A percentile compares a stretch with the other conserved stretches of the same genome.
phyloP scores from a whole-genome alignment of 2,329 filamentous ascomycete species.

The Alternaria brassicae region DNA sequence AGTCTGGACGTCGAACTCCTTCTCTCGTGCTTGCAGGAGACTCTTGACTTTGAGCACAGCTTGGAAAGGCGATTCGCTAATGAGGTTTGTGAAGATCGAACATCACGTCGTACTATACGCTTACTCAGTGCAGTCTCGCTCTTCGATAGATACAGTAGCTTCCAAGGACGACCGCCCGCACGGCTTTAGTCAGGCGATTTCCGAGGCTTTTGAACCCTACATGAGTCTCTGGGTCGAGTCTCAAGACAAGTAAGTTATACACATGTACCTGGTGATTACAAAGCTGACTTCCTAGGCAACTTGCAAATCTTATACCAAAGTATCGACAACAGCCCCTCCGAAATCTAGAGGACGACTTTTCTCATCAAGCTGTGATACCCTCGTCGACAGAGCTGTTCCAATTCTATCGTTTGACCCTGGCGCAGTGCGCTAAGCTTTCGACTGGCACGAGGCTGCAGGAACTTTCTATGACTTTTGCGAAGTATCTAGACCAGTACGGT shows the following conservation, averaged over 20 bases:
- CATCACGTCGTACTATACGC: conserved; percentile 4
- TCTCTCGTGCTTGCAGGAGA: conserved; percentile 89
- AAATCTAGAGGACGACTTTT: conserved; percentile 88
- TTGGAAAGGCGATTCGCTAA: conserved; percentile 83
- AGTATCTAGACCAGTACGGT: conserved; percentile 93
- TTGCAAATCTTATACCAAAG: conserved; percentile 82
- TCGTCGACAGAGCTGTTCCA: conserved; percentile 98
- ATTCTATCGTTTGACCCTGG: conserved; percentile 90
- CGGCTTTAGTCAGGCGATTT: conserved; percentile 88
- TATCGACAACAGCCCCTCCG: conserved; percentile 85
- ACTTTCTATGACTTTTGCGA: conserved; percentile 82
- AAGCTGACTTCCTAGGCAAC: conserved; percentile 58
- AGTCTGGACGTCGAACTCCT: conserved; percentile 89
- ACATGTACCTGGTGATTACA: background rate
- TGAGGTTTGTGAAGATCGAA: conserved; percentile 46
- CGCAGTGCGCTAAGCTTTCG: conserved; percentile 94
- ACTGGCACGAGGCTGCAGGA: conserved; percentile 88
- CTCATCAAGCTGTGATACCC: conserved; percentile 83
- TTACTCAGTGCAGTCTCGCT: conserved; percentile 62
- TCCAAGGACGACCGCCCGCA: conserved; percentile 78
- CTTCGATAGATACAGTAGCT: conserved; percentile 88
- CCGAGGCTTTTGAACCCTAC: conserved; percentile 96
- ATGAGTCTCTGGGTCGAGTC: conserved; percentile 96
- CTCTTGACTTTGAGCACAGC: conserved; percentile 93
- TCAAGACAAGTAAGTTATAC: conserved; percentile 71